Conservation (phyloP, 1,284 basidiomycete genomes). For the Malassezia japonica region DNA sequence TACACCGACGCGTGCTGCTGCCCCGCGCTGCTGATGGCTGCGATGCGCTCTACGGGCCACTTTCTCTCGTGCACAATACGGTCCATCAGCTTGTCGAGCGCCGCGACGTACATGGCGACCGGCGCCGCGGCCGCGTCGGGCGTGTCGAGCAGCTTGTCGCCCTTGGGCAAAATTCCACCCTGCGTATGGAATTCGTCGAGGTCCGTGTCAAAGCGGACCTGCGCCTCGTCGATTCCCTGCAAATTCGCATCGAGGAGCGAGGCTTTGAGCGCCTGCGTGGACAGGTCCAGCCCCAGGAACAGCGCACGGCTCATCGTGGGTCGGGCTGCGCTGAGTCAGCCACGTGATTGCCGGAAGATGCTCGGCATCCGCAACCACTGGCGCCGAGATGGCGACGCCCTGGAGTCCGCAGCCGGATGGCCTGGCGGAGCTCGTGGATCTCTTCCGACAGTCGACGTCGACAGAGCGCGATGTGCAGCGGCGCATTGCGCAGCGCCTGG, state of each 20-base stretch:
- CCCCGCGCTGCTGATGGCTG: conserved; percentile 63
- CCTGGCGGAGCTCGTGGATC: conserved; percentile 34
- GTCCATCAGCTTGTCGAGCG: conserved; percentile 67
- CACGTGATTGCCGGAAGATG: background rate
- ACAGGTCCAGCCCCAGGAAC: conserved; percentile 77
- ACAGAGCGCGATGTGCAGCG: conserved; percentile 36
- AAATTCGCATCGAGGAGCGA: conserved; percentile 58
- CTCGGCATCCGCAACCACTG: conserved; percentile 10
- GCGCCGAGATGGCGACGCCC: conserved; percentile 15
- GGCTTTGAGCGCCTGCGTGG: conserved; percentile 73
- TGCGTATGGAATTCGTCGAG: conserved; percentile 62
- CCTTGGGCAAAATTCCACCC: conserved; percentile 48
- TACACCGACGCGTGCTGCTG: conserved; percentile 91
- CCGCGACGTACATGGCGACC: conserved; percentile 72
- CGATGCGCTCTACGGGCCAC: conserved; percentile 57
- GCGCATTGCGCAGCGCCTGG: conserved; percentile 38
- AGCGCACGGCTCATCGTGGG: conserved; percentile 42
- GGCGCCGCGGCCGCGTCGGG: conserved; percentile 66
- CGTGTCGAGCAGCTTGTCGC: conserved; percentile 11
- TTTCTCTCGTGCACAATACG: conserved; percentile 56
- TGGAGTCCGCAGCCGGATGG: conserved; percentile 40
- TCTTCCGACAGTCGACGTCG: conserved; percentile 40
- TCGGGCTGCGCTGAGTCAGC: background rate
- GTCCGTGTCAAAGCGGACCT: conserved; percentile 72
- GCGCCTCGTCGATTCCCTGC: conserved; percentile 60